Evolutionary conservation across 176 grass and related monocot species (phyloP), one percentile per base, ranked within the genome.

Genomic region (Oryza rufipogon): DNA sequence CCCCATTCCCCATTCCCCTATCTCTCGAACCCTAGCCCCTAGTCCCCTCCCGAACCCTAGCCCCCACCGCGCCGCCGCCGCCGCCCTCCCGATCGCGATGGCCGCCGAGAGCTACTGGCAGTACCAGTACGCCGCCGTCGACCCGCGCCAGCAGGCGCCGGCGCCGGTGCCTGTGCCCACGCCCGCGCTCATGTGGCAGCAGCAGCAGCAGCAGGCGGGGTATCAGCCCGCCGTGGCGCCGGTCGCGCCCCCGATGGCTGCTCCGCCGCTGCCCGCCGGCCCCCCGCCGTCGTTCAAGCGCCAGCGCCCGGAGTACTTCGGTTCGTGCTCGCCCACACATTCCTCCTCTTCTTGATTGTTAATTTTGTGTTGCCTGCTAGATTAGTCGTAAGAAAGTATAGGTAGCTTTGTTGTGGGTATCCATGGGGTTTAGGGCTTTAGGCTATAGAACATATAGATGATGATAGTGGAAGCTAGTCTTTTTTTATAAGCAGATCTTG

Each of bases 261-360:
- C 41, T 34, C 36, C 17, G 36, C 10, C 47, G 9, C 56, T 83
- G 11, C 70, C 88, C 42, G 26, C 75, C 8, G 73, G 60, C 7
- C 20, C 80, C 48, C 63, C 66, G 23, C 54, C 94, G 30, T 68
- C 52, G 52, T 56, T 81, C 81, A 91, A 96, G 64, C 91, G 78
- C 19, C 84, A 75, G 22, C 79, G 81, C 54, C 39, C 77, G 5
- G 81, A 91, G 42, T 91, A 89, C 82, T 70, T 68, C 13, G 90
- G 92, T 97, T 80, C 20, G 86, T 86, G 41, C 48, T 2, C 48
- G 42, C 52, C 52, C 17, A 56, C 52, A 8, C 4, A 19, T 20
- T 15, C 48, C 48, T 0, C 3, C 15, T 51, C 13, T 13, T 16
- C 48, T 13, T 3, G 48, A 51, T 51, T 51, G 0, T 56, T 56